Conservation (phyloP, 2,329 filamentous ascomycete species). For the Talaromyces sp. region DNA sequence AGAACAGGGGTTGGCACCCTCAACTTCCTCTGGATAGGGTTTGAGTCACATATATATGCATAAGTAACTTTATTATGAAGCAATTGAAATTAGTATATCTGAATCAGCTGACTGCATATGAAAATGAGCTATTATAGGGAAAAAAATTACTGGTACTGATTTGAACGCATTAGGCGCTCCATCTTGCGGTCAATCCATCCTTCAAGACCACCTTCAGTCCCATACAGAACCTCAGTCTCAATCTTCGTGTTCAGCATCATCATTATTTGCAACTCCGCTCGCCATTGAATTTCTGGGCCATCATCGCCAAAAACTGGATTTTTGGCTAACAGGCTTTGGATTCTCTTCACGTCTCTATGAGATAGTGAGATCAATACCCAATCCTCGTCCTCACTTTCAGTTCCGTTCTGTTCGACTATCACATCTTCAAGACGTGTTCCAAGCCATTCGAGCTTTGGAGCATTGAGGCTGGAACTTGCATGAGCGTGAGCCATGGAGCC, state of each 20-base stretch:
- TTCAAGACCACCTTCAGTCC: conserved; percentile 41
- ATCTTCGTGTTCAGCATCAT: conserved; percentile 61
- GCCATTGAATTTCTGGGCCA: conserved; percentile 46
- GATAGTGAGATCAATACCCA: conserved; percentile 47
- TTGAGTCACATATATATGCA: neutral
- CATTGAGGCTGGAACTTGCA: conserved; percentile 48
- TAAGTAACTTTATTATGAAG: neutral
- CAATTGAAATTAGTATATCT: neutral
- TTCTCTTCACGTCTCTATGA: conserved; percentile 54
- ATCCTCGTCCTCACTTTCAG: conserved; percentile 22
- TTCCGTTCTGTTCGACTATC: conserved; percentile 27
- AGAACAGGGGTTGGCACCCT: neutral
- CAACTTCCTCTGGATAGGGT: neutral
- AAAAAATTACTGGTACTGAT: neutral
- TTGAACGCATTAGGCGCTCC: conserved; percentile 7
- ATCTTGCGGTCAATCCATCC: conserved; percentile 43
- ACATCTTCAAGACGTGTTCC: conserved; percentile 50
- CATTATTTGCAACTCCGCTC: conserved; percentile 58
- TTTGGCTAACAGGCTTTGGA: conserved; percentile 51
- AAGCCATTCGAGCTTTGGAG: conserved; percentile 55
- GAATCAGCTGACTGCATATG: neutral
- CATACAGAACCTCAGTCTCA: conserved; percentile 57
- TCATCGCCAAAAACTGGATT: conserved; percentile 43
- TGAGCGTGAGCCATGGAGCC: conserved; percentile 56
- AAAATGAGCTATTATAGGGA: neutral